These are phyloP conservation scores for Ochromonas danica DNA, from an alignment of 108 stramenopile species.

Conservation along the genomic window DNA sequence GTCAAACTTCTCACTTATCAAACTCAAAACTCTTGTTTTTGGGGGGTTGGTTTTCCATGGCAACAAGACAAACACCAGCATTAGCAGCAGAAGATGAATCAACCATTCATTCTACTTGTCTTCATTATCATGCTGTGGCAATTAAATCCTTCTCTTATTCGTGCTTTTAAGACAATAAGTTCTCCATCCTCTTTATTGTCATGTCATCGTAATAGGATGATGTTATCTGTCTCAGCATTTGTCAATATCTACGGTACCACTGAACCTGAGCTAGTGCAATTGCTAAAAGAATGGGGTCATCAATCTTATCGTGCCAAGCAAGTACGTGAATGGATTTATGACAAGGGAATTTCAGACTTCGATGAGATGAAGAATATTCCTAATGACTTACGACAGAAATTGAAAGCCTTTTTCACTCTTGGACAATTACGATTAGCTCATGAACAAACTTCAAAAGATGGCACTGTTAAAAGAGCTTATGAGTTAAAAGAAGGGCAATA, in stretches of 20 bases:
- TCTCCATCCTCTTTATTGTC: too few species aligned
- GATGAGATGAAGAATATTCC: conserved; percentile 81
- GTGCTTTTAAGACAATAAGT: too few species aligned
- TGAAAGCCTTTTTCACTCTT: conserved; percentile 61
- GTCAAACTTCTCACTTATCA: too few species aligned
- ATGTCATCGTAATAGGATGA: too few species aligned
- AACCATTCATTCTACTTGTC: too few species aligned
- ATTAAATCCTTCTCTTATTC: too few species aligned
- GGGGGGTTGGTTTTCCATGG: too few species aligned
- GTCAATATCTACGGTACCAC: not conserved
- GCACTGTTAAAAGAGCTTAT: conserved; percentile 87
- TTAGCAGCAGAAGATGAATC: too few species aligned
- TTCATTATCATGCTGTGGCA: too few species aligned
- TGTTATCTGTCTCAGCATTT: too few species aligned
- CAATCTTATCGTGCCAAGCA: conserved; percentile 82
- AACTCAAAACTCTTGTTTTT: too few species aligned
- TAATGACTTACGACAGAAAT: conserved; percentile 58
- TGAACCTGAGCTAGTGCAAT: not conserved
- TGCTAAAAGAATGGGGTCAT: conserved; percentile 4
- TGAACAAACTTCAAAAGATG: conserved; percentile 75
- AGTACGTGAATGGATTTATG: conserved; percentile 74
- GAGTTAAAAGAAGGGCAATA: conserved; percentile 77
- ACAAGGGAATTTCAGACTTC: conserved; percentile 68
- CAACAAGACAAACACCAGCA: too few species aligned
- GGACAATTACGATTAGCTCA: conserved; percentile 61